Evolutionary conservation across 768 basidiomycete genomes (phyloP), one percentile per base, ranked within the genome.

Genomic region (Mrakia blollopis): DNA sequence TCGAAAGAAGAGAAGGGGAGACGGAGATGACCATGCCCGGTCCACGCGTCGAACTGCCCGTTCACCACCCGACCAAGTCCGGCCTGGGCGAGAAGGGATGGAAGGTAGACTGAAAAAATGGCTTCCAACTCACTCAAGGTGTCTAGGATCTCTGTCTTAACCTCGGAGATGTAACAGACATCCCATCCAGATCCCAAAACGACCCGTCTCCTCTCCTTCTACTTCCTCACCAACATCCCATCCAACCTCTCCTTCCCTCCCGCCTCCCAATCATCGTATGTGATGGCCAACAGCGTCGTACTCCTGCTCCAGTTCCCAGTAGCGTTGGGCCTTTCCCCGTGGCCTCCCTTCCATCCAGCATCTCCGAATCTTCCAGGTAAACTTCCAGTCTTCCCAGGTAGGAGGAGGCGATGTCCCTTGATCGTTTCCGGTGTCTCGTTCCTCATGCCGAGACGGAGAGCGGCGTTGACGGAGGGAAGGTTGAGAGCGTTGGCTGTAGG

Each of bases 391-490:
- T 77, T 57, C 5, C 72, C 65, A 14, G 71, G 57, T 13, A 61
- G 21, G 21, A 73, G 71, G 0, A 32, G 9, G 16, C 71, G 60
- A 44, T 73, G 57, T 1, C 50, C 71, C 25, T 54, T 60, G 25
- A 72, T 35, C 2, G 44, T 21, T 21, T 23, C 16, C 32, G 71
- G 68, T 2, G 69, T 39, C 47, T 77, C 76, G 32, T 52, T 28
- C 14, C 52, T 28, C 21, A 78, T 62, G 1, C 77, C 77, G 35
- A 78, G 77, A 0, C 77, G 77, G n/a, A 78, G 37, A 16, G 77
- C 77, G 16, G 77, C 77, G 44, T 68, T 69, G 63, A 73, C 50
- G 4, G 76, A 77, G 25, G 76, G 76, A 3, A 30, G n/a, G 71
- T 77, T 77, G 50, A 73, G 50, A 13, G 61, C 44, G 63, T 73